Evolutionary conservation across 2,329 filamentous ascomycete species (phyloP), one percentile per base, ranked within the genome.

Genomic region (Aspergillus sp.): DNA sequence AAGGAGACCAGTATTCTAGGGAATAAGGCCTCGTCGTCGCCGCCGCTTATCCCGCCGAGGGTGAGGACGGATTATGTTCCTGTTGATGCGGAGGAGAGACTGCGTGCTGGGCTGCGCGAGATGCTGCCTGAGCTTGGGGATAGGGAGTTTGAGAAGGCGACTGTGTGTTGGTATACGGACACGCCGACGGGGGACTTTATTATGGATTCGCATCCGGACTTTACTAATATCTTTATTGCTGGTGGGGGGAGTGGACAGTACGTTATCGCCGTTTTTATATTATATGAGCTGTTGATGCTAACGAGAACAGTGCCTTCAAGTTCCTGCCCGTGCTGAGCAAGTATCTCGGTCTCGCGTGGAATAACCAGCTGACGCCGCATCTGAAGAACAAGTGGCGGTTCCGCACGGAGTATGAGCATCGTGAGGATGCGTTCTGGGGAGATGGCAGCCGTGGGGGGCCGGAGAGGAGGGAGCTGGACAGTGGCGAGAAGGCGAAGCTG

Each of bases 161-260:
- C 84, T 14, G 70, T 90, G 33, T 90, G 88, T 75, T 90, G 88
- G 87, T 90, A 90, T 68, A 84, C 84, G 2, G 88, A 90, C 68
- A 90, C 88, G 23, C 79, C 83, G 2, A 85, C 83, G 3, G 87
- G 83, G 5, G 85, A 90, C 66, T 90, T 88, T 75, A 77, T 90
- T 49, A 79, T 89, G 58, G 84, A 87, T 66, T 86, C 85, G 70
- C 86, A 90, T 64, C 87, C 87, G 0, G 75, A 79, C 9, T 82
- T 82, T 71, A 71, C 62, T 48, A 70, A 70, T 15, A 40, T 71
- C 39, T 70, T 71, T 41, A 62, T 71, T 44, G 67, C 66, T 2
- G 68, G 66, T 1, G 69, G 68, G 7, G 69, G 68, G 4, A 71
- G 63, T 44, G 69, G 68, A 55, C 69, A 70, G 68, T 71, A 64